Base-by-base conservation (phyloP, 768 basidiomycete species). In the Tulasnella sp. region DNA sequence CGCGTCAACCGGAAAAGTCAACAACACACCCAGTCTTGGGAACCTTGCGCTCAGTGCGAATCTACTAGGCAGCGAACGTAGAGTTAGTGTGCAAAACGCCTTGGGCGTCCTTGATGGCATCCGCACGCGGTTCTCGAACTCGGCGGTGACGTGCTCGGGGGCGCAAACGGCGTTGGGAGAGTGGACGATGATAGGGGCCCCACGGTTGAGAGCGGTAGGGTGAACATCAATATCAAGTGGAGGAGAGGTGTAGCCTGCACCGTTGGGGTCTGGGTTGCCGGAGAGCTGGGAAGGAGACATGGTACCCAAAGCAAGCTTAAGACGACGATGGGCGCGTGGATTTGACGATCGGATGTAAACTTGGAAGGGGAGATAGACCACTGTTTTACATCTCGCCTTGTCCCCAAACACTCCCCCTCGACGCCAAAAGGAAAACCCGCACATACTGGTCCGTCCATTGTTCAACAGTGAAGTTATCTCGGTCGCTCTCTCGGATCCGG, bases 11-110 rank as follows among this genome's bases (percentile, higher is more conserved):
- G 34, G 76, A 69, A 64, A 67, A 71, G 67, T 38, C 78, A 77
- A 17, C 34, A n/a, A 87, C 92, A 78, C 82, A 97, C 96, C 97
- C 97, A 82, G 95, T 97, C 86, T 91, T 96, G 79, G 90, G 86
- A 77, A 97, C 93, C 80, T 89, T 88, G 81, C 93, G 87, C 82
- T 88, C 86, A 78, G 97, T 99, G 85, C 91, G 91, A 88, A 99
- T 96, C 85, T 99, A 92, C 82, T 89, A 96, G 37, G 89, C 86
- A 82, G 91, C 89, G 79, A 88, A 88, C 71, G 91, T 93, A 69
- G 95, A 96, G 54, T 88, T 91, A 81, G 96, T 87, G 78, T 86
- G 85, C 85, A 91, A 91, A 80, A 91, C 90, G 76, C 95, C 94
- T 79, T 92, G 86, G 74, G 87, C 84, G 78, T 80, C 82, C 77